Base-by-base conservation (phyloP, 495 filamentous ascomycete species). In the Penicillium chermesinum region DNA sequence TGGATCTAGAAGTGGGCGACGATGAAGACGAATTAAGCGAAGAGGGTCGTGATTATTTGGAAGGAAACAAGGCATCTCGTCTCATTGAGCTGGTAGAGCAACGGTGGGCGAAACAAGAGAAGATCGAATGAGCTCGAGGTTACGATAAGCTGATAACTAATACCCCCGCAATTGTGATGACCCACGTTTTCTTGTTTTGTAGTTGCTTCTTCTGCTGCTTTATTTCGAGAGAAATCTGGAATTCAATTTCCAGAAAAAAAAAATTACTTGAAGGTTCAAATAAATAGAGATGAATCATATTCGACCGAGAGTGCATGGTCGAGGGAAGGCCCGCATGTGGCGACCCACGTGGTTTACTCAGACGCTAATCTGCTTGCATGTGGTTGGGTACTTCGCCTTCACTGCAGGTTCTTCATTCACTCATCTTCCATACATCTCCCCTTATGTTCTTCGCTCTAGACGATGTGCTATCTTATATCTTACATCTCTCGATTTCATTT, bases 61-160 rank as follows among this genome's bases (percentile, higher is more conserved):
- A 89, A 27, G 88, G 86, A 1, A 80, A 81, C 55, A 80, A 74
- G 54, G 85, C 86, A 5, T 73, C 72, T 58, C 79, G 75, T 41
- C 71, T 91, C 34, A 75, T 89, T 12, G 79, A 80, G 53, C 65
- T 79, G 50, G 76, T 67, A 41, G 27, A 58, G 33, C 48, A 49
- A 15, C n/a, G n/a, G n/a, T n/a, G n/a, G n/a, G 25, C 44, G 14
- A 51, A 54, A 35, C 52, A 50, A 25, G 25, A 32, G 7, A 43
- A 25, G 20, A 13, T 27, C 34, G 22, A 38, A n/a, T n/a, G 8
- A 42, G 14, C 15, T 38, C 36, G 17, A 38, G 36, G 36, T 15
- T 40, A 40, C 38, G 38, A 40, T 40, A 40, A 16, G 15, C 35
- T 17, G 17, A 19, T 37, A 37, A 13, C 6, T 37, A 37, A 17